Evolutionary conservation across 371 early-diverging fungal species (phyloP).

Genomic region (Mucor sp.): DNA sequence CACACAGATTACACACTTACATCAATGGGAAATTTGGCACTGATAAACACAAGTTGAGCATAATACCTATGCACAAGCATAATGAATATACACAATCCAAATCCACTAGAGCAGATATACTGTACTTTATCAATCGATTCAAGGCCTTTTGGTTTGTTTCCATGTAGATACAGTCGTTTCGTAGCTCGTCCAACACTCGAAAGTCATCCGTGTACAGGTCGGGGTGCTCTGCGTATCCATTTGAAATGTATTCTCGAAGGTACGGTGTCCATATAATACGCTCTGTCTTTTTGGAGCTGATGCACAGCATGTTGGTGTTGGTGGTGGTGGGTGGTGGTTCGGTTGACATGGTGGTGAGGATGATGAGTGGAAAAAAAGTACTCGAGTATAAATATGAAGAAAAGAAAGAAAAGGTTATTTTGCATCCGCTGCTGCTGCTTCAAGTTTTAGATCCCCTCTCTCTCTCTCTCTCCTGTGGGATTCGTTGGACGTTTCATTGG

Average conservation of each 20-base stretch:
- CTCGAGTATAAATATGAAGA: neutral
- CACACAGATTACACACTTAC: slow-evolving; percentile 54
- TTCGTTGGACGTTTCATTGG: too few relatives aligned
- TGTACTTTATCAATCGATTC: slow-evolving; percentile 66
- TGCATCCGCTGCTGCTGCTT: neutral
- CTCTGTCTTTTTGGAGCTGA: slow-evolving; percentile 57
- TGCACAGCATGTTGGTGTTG: slow-evolving; percentile 60
- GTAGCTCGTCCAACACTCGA: slow-evolving; percentile 74
- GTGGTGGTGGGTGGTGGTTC: neutral
- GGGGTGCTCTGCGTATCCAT: slow-evolving; percentile 82
- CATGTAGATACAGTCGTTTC: slow-evolving; percentile 72
- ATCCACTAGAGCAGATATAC: neutral
- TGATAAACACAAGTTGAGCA: slow-evolving; percentile 80
- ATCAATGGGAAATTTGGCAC: slow-evolving; percentile 85
- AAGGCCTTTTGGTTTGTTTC: slow-evolving; percentile 73
- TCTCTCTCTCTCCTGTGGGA: too few relatives aligned
- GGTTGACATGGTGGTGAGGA: neutral
- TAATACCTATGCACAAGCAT: slow-evolving; percentile 61
- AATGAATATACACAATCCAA: too few relatives aligned
- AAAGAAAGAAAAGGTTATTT: neutral
- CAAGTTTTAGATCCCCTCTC: too few relatives aligned
- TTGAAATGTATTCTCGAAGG: slow-evolving; percentile 71
- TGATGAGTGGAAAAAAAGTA: neutral
- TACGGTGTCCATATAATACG: slow-evolving; percentile 56
- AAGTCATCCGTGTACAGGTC: slow-evolving; percentile 88